Evolutionary conservation across 805 yeast species (phyloP), one percentile per base, ranked within the genome.

Genomic region (Candida qinlingensis): DNA sequence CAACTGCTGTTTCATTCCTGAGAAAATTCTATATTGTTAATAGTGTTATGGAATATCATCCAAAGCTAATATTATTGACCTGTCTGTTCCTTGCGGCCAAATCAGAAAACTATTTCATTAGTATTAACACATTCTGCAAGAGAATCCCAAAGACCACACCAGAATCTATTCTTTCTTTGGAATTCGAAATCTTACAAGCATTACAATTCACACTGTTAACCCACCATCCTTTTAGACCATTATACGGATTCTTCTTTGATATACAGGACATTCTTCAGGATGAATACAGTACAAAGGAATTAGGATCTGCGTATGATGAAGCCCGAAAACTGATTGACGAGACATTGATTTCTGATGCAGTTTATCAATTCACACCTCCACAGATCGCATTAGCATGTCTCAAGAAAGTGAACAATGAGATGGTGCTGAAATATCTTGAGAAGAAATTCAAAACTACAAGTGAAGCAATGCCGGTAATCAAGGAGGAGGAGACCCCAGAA

Each of bases 211-310:
- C 96, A 0, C 70, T 94, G 44, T 63, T 83, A 53, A 92, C 86
- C 8, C 98, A 92, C 64, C 97, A 89, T 67, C 95, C 97, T 3
- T 84, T 79, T 66, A 75, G 85, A 53, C 89, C 98, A 0, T 67
- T 94, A n/a, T 94, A 91, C 64, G 99, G 99, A 26, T 91, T 92
- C 63, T 92, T 85, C 66, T 76, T 92, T 42, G 99, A 94, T 66
- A 78, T 91, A 54, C 99, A 94, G 64, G 74, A 66, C 47, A 74
- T 71, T 46, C 67, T 79, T 48, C 64, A 63, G 49, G 51, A 55
- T 25, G 60, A 70, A 26, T 64, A 77, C 13, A 81, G 80, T 49
- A 68, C 76, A 31, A 77, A 77, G 41, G 75, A 80, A 43, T 67
- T 89, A 50, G 92, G 94, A 1, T 71, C 72, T 41, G 73, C 81